Evolutionary conservation across 208 protist species (phyloP), one percentile per base, ranked within the genome.

Genomic region (Leishmania martiniquensis): DNA sequence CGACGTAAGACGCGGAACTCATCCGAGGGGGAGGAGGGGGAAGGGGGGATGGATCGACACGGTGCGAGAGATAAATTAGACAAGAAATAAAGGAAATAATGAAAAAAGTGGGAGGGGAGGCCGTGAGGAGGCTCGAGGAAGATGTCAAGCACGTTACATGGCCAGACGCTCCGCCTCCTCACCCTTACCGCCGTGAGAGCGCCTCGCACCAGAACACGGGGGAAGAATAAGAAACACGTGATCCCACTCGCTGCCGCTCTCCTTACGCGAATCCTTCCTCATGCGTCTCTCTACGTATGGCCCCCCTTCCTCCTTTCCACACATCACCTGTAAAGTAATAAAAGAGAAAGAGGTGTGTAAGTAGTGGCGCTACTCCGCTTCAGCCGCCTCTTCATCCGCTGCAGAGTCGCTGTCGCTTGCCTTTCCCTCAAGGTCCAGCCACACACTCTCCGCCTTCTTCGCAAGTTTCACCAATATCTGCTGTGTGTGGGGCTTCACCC

Each of bases 391-490:
- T 37, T 76, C 75, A 15, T 72, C 81, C 3, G 57, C 76, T 37
- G 29, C 72, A 6, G 81, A 80, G 32, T 75, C 82, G 25, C 79
- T 78, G 76, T 83, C 84, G 29, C 67, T 80, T 1, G 85, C 81
- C 29, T 87, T 89, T n/a, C 83, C 79, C 54, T 84, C 86, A 54
- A 96, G 76, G 20, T 96, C 92, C 42, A 81, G 80, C 91, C 92
- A 96, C 34, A 84, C 79, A 20, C 72, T 85, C 37, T 72, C 77
- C 69, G 77, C 45, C 51, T 68, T 81, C 87, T 96, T 96, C 7
- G 81, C 81, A 72, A 94, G 78, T 71, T 85, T 89, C 57, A 95
- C 37, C 44, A 90, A 65, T 75, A 96, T 83, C 67, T 94, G 81
- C 65, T 87, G 78, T 74, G 74, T 87, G 39, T 83, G 68, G 10